A percentile compares a stretch with the other conserved stretches of the same genome.
Conservation (phyloP, 108 stramenopile species). For the Nitzschia sp. region DNA sequence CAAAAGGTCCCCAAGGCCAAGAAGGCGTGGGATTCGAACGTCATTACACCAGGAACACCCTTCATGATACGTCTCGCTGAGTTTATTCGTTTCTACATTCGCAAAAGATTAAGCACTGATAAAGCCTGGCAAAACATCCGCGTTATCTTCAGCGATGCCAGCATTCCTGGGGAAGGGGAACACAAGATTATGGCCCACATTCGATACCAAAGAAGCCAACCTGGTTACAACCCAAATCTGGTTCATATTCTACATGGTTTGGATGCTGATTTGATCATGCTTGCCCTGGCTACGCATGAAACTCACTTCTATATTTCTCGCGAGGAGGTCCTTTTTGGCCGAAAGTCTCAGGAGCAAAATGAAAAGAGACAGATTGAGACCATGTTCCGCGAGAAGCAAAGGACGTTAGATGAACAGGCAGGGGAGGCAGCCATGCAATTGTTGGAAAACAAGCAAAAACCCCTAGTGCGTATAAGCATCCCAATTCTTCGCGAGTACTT, state of each 20-base stretch:
- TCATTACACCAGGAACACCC: constrained; percentile 98
- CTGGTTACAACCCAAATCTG: constrained; percentile 93
- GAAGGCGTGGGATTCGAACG: constrained; percentile 94
- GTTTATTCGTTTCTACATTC: constrained; percentile 88
- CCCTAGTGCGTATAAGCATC: constrained; percentile 79
- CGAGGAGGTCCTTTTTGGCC: constrained; percentile 90
- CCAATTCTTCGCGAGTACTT: constrained; percentile 95
- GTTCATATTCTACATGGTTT: constrained; percentile 96
- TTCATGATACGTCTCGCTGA: constrained; percentile 92
- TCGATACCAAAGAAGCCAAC: constrained; percentile 87
- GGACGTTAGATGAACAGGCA: constrained; percentile 71
- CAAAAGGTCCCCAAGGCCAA: constrained; percentile 68
- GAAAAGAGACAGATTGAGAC: constrained; percentile 71
- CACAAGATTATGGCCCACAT: constrained; percentile 98
- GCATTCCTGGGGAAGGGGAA: constrained; percentile 97
- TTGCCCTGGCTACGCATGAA: constrained; percentile 98
- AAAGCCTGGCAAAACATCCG: constrained; percentile 88
- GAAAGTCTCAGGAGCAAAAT: constrained; percentile 61
- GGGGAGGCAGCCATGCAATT: constrained; percentile 72
- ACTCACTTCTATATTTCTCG: constrained; percentile 95
- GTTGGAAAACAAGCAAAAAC: constrained; percentile 75
- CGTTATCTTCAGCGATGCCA: constrained; percentile 94
- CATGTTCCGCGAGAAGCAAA: constrained; percentile 70
- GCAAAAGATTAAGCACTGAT: constrained; percentile 86
- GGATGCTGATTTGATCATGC: constrained; percentile 99